Evolutionary conservation across 2,329 filamentous ascomycete genomes (phyloP), one percentile per base, ranked within the genome.

Genomic region (Clarireedia paspali): DNA sequence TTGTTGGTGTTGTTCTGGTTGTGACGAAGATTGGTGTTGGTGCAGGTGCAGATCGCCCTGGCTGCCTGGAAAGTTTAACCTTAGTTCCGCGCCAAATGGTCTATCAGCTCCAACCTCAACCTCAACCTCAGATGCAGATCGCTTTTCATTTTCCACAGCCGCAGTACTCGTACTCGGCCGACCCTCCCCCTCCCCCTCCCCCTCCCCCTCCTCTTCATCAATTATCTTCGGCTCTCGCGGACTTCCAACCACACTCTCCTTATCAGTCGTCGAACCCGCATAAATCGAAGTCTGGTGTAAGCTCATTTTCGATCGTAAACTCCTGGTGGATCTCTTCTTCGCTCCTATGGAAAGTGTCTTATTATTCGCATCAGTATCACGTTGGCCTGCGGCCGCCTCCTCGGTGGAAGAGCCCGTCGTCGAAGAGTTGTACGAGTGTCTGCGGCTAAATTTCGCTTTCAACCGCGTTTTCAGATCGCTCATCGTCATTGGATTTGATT

Each of bases 1-100:
- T 57, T 44, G 59, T 14, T 30, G 56, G 27, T 36, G 42, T 39
- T 53, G 50, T 36, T 55, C 36, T 40, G 47, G 57, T 24, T 54
- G 36, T 30, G 45, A 56, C 34, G 48, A 42, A 39, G 56, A 50
- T 27, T 49, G 59, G 26, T 51, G 50, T 39, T 57, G 54, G 14
- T 56, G 55, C 38, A 50, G 50, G 50, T 54, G 57, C 34, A 54
- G 59, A 62, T 63, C 62, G 54, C 51, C 36, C 44, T 15, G 23
- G 30, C n/a, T 24, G 40, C 44, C 50, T 55, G 3, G 47, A 55
- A 55, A 27, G 39, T 56, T 50, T 56, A 44, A 52, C 47, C 17
- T 53, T 56, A 56, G 54, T 47, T 40, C 40, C 42, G 54, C 10
- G n/a, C 47, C 47, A 47, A 26, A 17, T 10, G 9, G 10, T 4